Base-by-base conservation (phyloP, 1,284 basidiomycete species). In the Rhodotorula sp. region DNA sequence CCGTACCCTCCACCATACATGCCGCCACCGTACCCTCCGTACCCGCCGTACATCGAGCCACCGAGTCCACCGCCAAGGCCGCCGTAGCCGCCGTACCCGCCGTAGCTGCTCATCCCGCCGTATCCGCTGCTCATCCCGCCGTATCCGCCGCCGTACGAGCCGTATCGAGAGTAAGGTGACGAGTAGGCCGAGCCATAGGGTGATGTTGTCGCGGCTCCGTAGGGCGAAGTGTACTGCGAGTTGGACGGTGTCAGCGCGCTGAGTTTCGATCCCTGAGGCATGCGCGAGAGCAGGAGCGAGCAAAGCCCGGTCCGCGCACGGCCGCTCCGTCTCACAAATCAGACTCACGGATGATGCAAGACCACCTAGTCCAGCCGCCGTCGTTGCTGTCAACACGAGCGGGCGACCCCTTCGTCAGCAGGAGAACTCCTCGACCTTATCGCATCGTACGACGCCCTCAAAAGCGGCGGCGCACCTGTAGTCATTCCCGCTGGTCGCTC, bases 21-120 rank as follows among this genome's bases (percentile, higher is more conserved):
- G 46, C 30, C 59, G 46, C 62, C 62, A n/a, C 47, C 40, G 55
- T 81, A 84, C 82, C 78, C 85, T 80, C 55, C 80, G 57, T 66
- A 69, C 57, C 61, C 67, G 9, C 72, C 71, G 54, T 68, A 67
- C 40, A 55, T 56, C 6, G 62, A 63, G 24, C 44, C 51, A n/a
- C 63, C 67, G 67, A 58, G 52, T n/a, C 56, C 59, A 2, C 68
- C 68, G 46, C 57, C 46, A 34, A 37, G 28, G 34, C 64, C 64
- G 22, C 66, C 66, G 60, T 61, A 61, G 1, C 61, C 67, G 30
- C 66, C 69, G 59, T 67, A 70, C 15, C 62, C 50, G 15, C 50
- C 52, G 31, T 60, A 60, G 20, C 62, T 44, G 40, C 40, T 44
- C 40, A 44, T 44, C 40, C 40, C 59, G 22, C 58, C 58, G 31